phyloP scores from a whole-genome alignment of 1,139 yeast species.

The Entelexis paramagnoliae region DNA sequence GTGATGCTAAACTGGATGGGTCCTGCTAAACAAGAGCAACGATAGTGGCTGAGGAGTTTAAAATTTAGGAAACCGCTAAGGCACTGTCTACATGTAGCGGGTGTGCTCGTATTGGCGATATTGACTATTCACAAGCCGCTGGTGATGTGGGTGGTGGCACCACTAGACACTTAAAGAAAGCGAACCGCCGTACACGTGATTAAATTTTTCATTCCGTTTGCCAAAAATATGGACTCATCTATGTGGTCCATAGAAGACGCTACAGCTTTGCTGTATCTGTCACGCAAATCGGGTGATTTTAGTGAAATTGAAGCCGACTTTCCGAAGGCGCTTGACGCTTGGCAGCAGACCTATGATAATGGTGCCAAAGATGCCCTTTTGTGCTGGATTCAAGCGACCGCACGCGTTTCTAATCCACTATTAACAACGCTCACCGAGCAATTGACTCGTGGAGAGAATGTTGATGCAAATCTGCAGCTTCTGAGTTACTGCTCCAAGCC shows the following conservation, averaged over 20 bases:
- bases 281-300: slow-evolving; percentile 7
- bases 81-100: too few relatives aligned
- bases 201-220: neutral
- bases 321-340: slow-evolving; percentile 1
- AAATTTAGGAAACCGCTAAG: too few relatives aligned
- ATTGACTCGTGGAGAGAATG: neutral
- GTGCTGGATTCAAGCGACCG: slow-evolving; percentile 6
- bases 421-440: neutral
- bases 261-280: slow-evolving; percentile 13
- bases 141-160: too few relatives aligned
- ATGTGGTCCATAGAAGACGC: slow-evolving; percentile 14
- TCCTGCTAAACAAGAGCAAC: too few relatives aligned
- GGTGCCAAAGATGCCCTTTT: slow-evolving; percentile 3
- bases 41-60: too few relatives aligned
- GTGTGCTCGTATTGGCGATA: too few relatives aligned
- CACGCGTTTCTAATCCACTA: neutral
- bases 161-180: neutral
- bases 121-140: too few relatives aligned
- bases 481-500: slow-evolving; percentile 11
- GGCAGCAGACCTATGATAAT: slow-evolving; percentile 1
- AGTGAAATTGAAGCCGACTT: neutral
- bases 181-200: slow-evolving; percentile 7
- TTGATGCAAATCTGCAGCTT: slow-evolving; percentile 2
- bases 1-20: too few relatives aligned
- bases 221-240: neutral